Conservation (phyloP, 306 rosid species). For the Cicer yamashitae region DNA sequence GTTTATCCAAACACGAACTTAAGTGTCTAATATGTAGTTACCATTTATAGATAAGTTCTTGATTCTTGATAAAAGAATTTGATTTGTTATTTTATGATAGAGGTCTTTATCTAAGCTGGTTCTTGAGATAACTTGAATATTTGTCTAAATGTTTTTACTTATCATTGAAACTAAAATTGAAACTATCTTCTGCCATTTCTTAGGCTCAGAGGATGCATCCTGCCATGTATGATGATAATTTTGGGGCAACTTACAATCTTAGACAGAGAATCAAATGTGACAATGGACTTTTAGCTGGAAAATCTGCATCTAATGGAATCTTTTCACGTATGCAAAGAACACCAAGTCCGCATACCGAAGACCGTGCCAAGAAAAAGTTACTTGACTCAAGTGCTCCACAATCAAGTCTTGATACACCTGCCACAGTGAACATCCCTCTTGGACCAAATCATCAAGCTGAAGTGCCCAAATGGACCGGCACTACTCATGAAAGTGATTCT, state of each 20-base stretch:
- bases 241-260: slow-evolving; percentile 66
- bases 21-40: neutral
- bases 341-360: slow-evolving; percentile 41
- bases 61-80: neutral
- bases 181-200: slow-evolving; percentile 44
- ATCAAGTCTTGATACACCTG: slow-evolving; percentile 39
- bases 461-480: slow-evolving; percentile 73
- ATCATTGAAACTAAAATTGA: slow-evolving; percentile 14
- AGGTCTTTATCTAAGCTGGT: neutral
- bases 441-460: slow-evolving; percentile 72
- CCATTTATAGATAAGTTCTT: slow-evolving; percentile 21
- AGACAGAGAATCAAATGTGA: slow-evolving; percentile 66
- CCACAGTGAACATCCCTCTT: slow-evolving; percentile 48
- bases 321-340: slow-evolving; percentile 43
- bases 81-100: neutral
- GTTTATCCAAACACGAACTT: too few species aligned
- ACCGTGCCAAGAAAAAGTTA: slow-evolving; percentile 31
- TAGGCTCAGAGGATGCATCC: slow-evolving; percentile 82
- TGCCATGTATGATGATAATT: slow-evolving; percentile 69
- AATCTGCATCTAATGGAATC: slow-evolving; percentile 40
- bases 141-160: slow-evolving; percentile 22
- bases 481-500: slow-evolving; percentile 58
- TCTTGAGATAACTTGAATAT: slow-evolving; percentile 29
- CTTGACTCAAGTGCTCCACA: slow-evolving; percentile 32
- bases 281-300: slow-evolving; percentile 51